Conservation (phyloP, 2,329 filamentous ascomycete species). For the Harringtonia lauricola region DNA sequence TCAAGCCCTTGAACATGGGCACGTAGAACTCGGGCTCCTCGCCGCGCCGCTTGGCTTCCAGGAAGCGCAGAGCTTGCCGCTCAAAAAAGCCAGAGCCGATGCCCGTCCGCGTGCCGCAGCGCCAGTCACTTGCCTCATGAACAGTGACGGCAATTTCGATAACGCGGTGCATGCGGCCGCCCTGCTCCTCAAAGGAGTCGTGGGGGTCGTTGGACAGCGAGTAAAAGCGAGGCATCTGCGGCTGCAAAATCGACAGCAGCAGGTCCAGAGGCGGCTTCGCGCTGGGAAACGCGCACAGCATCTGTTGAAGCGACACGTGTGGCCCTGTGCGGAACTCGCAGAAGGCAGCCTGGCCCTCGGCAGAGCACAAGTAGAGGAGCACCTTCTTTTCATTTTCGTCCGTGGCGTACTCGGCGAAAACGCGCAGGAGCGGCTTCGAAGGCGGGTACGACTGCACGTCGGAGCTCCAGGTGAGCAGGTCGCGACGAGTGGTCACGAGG, state of each 20-base stretch:
- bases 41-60: conserved; percentile 55
- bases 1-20: conserved; percentile 96
- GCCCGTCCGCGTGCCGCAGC: conserved; percentile 60
- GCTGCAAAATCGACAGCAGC: conserved; percentile 68
- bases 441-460: conserved; percentile 90
- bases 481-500: conserved; percentile 79
- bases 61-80: conserved; percentile 62
- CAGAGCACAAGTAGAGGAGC: conserved; percentile 73
- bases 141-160: conserved; percentile 96
- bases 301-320: conserved; percentile 73
- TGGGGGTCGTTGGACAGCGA: conserved; percentile 94
- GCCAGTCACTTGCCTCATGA: conserved; percentile 78
- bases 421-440: conserved; percentile 73
- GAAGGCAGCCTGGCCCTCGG: conserved; percentile 83
- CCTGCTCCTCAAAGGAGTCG: conserved; percentile 44
- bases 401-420: conserved; percentile 75
- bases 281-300: conserved; percentile 86
- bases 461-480: conserved; percentile 90
- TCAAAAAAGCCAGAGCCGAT: conserved; percentile 92
- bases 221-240: conserved; percentile 96
- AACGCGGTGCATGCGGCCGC: conserved; percentile 49
- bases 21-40: conserved; percentile 56
- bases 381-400: conserved; percentile 82
- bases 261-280: conserved; percentile 77
- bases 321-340: conserved; percentile 89